phyloP scores from a whole-genome alignment of 306 rosid species.

The Gillenia trifoliata region DNA sequence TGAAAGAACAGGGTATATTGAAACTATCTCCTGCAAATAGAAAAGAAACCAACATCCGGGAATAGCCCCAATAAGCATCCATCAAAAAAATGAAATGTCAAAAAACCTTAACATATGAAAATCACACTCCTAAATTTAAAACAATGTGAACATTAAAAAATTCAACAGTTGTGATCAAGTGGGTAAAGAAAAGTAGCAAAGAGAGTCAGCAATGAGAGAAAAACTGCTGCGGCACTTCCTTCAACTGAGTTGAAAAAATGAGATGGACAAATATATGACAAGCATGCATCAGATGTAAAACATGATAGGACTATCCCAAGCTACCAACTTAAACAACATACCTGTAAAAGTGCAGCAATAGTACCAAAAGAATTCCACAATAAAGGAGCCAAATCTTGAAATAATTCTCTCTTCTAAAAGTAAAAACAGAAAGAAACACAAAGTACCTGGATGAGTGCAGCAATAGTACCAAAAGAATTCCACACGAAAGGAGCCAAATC shows the following conservation, averaged over 20 bases:
- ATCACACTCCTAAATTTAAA: background rate
- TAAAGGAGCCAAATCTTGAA: constrained; percentile 93
- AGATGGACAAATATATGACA: background rate
- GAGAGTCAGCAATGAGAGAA: background rate
- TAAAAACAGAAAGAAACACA: constrained; percentile 16
- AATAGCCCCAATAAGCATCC: background rate
- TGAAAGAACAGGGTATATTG: constrained; percentile 70
- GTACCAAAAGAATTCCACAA: constrained; percentile 95
- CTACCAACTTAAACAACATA: constrained; percentile 21
- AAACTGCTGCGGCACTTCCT: background rate
- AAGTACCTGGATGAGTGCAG: constrained; percentile 26
- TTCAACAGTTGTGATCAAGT: background rate
- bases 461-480: constrained; percentile 33
- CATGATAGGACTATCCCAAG: background rate
- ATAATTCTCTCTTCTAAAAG: constrained; percentile 78
- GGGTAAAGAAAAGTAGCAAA: background rate
- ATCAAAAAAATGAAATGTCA: background rate
- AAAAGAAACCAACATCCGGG: background rate
- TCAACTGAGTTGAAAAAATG: background rate
- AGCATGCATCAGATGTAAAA: background rate
- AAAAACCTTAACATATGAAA: background rate
- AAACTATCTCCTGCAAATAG: constrained; percentile 63
- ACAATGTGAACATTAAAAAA: background rate
- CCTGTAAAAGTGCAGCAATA: constrained; percentile 86
- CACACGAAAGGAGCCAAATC: constrained; percentile 40